Evolutionary conservation across 768 basidiomycete species (phyloP).

Genomic region (Psilocybe azurescens): DNA sequence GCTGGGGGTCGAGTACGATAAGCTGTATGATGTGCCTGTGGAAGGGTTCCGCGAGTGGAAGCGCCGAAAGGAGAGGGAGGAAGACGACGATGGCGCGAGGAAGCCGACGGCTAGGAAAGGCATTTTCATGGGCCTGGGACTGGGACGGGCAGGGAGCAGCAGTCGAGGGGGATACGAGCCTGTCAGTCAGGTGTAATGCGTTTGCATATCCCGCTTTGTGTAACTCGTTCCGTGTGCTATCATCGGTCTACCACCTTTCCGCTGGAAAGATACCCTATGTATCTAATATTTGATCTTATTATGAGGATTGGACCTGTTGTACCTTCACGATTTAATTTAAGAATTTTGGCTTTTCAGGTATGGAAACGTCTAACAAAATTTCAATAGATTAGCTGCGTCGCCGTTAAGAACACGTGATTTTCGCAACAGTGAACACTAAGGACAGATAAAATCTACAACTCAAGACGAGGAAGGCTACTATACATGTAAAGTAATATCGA

Average conservation of each 20-base stretch:
- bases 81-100: slow-evolving; percentile 52
- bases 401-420: no score
- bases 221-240: neutral
- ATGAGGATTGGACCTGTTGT: slow-evolving; percentile 17
- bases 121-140: slow-evolving; percentile 60
- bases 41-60: slow-evolving; percentile 87
- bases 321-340: slow-evolving; percentile 12
- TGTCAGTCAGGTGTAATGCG: slow-evolving; percentile 58
- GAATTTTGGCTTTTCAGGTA: neutral
- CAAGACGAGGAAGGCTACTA: neutral
- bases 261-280: slow-evolving; percentile 19
- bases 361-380: no score
- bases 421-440: no score
- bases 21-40: slow-evolving; percentile 84
- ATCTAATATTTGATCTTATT: slow-evolving; percentile 21
- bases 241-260: slow-evolving; percentile 3
- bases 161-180: slow-evolving; percentile 68
- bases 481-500: neutral
- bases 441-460: neutral
- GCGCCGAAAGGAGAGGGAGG: slow-evolving; percentile 61
- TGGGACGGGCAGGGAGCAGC: slow-evolving; percentile 55
- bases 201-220: slow-evolving; percentile 21
- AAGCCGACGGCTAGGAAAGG: slow-evolving; percentile 48
- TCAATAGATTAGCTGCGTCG: no score
- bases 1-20: slow-evolving; percentile 89